A percentile compares a stretch with the other conserved stretches of the same genome.
Evolutionary conservation across 108 stramenopile species (phyloP).

Genomic region (Skeletonema potamos): DNA sequence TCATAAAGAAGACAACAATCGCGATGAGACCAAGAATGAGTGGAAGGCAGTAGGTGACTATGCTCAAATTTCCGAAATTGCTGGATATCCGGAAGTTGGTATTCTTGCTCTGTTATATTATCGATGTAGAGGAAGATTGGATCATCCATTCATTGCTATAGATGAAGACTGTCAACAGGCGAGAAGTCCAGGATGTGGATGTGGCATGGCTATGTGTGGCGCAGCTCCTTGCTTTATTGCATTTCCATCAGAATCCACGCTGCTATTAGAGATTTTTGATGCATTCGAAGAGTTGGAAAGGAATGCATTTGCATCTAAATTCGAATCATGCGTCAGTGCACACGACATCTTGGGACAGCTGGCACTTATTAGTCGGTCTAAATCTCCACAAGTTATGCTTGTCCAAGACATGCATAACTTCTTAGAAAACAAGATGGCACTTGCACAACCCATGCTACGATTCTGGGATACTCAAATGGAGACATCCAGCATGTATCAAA

Average conservation of each 20-base stretch:
- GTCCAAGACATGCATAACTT: constrained; percentile 12
- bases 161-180: neutral
- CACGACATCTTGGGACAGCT: constrained; percentile 35
- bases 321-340: constrained; percentile 2
- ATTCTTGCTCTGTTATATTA: constrained; percentile 41
- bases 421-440: neutral
- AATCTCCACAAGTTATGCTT: neutral
- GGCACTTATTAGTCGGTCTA: constrained; percentile 9
- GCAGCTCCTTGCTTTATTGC: constrained; percentile 40
- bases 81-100: constrained; percentile 62
- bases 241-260: constrained; percentile 9
- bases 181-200: constrained; percentile 35
- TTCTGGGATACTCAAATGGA: constrained; percentile 8
- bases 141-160: neutral
- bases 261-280: constrained; percentile 9
- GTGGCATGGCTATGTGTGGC: constrained; percentile 44
- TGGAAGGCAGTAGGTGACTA: constrained; percentile 54
- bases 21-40: neutral
- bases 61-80: constrained; percentile 63
- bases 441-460: constrained; percentile 31
- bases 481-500: neutral
- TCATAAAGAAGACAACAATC: neutral
- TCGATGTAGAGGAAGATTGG: constrained; percentile 20
- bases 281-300: constrained; percentile 13
- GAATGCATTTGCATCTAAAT: neutral